Evolutionary conservation across 345 rosid genomes (phyloP).

Genomic region (Hypericum perforatum): DNA sequence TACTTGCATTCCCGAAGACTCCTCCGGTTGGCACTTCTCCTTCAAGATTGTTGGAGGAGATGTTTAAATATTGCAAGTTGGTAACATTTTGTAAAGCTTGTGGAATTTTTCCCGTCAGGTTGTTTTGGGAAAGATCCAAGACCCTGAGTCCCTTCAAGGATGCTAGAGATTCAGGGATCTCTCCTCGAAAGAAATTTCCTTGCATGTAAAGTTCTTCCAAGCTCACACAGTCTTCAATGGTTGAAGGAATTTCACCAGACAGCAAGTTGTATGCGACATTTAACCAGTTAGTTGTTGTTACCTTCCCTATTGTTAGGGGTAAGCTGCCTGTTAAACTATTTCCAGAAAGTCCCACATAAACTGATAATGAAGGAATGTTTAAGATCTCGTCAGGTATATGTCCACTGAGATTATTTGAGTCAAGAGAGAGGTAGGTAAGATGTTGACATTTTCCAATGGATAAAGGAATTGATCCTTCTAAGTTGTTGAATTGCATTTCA

Average conservation of each 20-base stretch:
- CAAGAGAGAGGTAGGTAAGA: neutral
- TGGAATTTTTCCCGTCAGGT: neutral
- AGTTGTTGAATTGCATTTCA: too few relatives aligned
- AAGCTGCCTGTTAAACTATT: neutral
- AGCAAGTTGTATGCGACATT: neutral
- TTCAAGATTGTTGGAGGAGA: neutral
- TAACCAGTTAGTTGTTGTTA: neutral
- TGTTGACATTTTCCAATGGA: neutral
- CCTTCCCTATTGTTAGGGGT: neutral
- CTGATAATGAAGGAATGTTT: neutral
- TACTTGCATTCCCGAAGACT: neutral
- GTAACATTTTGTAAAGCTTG: neutral
- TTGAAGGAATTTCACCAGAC: neutral
- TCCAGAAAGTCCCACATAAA: neutral
- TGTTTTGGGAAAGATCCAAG: neutral
- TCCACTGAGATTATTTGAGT: neutral
- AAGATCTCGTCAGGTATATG: neutral
- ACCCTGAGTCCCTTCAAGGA: neutral
- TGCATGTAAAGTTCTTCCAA: neutral
- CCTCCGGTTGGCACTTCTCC: slow-evolving; percentile 2
- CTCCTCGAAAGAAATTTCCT: neutral
- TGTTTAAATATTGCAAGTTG: neutral
- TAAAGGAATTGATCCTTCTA: too few relatives aligned
- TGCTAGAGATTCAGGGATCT: neutral
- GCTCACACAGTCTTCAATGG: neutral